Percentiles rank a stretch among this genome's conserved stretches.
Evolutionary conservation across 768 basidiomycete genomes (phyloP).

Genomic region (Crassisporium funariophilum): DNA sequence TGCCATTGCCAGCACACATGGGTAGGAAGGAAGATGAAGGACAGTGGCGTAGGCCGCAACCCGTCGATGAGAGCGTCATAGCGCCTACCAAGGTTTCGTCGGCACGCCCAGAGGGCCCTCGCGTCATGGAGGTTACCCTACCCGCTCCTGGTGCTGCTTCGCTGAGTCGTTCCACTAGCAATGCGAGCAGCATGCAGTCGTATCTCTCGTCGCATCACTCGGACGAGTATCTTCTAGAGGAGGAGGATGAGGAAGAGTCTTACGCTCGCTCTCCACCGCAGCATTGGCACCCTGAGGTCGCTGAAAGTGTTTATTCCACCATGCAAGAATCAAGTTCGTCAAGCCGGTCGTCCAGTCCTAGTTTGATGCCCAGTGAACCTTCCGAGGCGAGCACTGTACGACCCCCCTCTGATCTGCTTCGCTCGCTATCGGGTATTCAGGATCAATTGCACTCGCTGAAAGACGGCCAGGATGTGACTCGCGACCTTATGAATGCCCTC

Average conservation of each 20-base stretch:
- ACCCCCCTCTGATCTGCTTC: constrained; percentile 33
- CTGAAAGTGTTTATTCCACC: constrained; percentile 2
- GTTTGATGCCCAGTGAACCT: constrained; percentile 4
- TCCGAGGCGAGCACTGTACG: constrained; percentile 34
- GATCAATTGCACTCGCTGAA: constrained; percentile 61
- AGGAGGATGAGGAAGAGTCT: constrained; percentile 17
- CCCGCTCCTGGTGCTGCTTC: constrained; percentile 28
- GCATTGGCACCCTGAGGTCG: constrained; percentile 2
- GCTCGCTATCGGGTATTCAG: constrained; percentile 58
- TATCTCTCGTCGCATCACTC: constrained; percentile 69
- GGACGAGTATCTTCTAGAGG: constrained; percentile 58
- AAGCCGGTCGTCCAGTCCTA: constrained; percentile 19
- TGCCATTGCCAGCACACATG: no score
- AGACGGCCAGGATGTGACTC: constrained; percentile 63
- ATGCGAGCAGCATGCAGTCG: constrained; percentile 42
- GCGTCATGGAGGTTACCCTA: constrained; percentile 20
- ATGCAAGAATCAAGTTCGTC: background rate
- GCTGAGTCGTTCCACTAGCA: constrained; percentile 40
- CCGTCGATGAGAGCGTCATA: constrained; percentile 46
- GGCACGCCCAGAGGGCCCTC: constrained; percentile 25
- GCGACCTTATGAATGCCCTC: constrained; percentile 64
- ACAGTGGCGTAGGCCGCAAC: constrained; percentile 13
- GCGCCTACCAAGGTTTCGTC: constrained; percentile 42
- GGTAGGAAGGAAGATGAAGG: no score
- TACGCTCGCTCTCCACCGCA: background rate